phyloP scores from a whole-genome alignment of 495 filamentous ascomycete species.

The Xylaria venustula region DNA sequence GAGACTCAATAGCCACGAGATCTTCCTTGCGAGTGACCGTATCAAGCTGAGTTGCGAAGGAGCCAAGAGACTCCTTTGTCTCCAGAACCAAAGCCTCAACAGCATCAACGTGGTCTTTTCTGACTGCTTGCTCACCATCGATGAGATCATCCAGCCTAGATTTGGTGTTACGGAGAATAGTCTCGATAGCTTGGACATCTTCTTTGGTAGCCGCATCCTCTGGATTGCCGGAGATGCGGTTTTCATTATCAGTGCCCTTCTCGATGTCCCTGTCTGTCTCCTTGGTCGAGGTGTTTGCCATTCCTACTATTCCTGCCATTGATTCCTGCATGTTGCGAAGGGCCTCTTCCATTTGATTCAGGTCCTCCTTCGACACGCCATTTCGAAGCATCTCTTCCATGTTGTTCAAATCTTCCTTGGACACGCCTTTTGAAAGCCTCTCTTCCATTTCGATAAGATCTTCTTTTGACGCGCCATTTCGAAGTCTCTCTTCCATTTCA shows the following conservation, averaged over 20 bases:
- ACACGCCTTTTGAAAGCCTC: conserved; percentile 40
- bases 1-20: conserved; percentile 67
- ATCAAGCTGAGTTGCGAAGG: conserved; percentile 57
- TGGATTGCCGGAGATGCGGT: conserved; percentile 24
- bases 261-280: conserved; percentile 18
- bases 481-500: conserved; percentile 49
- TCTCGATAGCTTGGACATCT: conserved; percentile 86
- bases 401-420: conserved; percentile 73
- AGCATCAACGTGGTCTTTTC: conserved; percentile 71
- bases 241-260: too few species aligned
- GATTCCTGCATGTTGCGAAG: conserved; percentile 39
- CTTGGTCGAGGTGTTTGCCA: background rate
- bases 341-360: conserved; percentile 59
- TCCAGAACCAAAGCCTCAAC: conserved; percentile 70
- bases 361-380: conserved; percentile 77
- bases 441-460: conserved; percentile 24
- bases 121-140: conserved; percentile 61
- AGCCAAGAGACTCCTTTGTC: conserved; percentile 65
- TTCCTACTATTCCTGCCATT: conserved; percentile 23
- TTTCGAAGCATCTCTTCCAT: conserved; percentile 83
- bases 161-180: conserved; percentile 80
- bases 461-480: conserved; percentile 21
- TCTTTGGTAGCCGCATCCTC: conserved; percentile 58
- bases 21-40: conserved; percentile 72
- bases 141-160: conserved; percentile 74